phyloP scores from a whole-genome alignment of 2,329 filamentous ascomycete species.

The Colletotrichum echinochloae region DNA sequence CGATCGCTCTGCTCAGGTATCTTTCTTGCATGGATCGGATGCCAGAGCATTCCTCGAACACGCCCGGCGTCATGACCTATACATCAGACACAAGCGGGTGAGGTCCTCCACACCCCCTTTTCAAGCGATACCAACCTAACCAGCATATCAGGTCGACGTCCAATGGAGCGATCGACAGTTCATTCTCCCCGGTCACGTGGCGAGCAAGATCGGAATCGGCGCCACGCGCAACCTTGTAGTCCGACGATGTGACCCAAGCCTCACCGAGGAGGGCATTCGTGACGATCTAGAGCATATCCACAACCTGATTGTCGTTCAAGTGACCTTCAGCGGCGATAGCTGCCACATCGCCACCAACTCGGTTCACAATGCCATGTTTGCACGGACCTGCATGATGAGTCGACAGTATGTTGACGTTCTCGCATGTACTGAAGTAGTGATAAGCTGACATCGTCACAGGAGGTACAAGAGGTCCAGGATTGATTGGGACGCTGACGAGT shows the following conservation, averaged over 20 bases:
- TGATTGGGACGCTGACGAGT: conserved; percentile 80
- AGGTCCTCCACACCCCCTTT: conserved; percentile 3
- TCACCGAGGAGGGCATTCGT: conserved; percentile 74
- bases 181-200: conserved; percentile 71
- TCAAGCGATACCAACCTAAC: background rate
- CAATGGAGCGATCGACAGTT: conserved; percentile 80
- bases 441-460: conserved; percentile 55
- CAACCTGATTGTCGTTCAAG: conserved; percentile 76
- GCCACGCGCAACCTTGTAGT: conserved; percentile 82
- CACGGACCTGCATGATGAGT: conserved; percentile 82
- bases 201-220: conserved; percentile 72
- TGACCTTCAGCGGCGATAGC: conserved; percentile 69
- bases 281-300: conserved; percentile 86
- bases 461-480: conserved; percentile 79
- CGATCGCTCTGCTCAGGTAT: conserved; percentile 73
- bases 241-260: conserved; percentile 64
- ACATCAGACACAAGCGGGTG: conserved; percentile 76
- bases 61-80: conserved; percentile 73
- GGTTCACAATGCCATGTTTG: conserved; percentile 79
- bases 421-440: background rate
- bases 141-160: conserved; percentile 68
- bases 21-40: conserved; percentile 74
- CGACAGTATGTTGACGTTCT: conserved; percentile 55
- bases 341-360: conserved; percentile 82
- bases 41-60: conserved; percentile 75